These are phyloP conservation scores for Sporopachydermia lactativora DNA, from an alignment of 805 yeast genomes.

Conservation along the genomic window DNA sequence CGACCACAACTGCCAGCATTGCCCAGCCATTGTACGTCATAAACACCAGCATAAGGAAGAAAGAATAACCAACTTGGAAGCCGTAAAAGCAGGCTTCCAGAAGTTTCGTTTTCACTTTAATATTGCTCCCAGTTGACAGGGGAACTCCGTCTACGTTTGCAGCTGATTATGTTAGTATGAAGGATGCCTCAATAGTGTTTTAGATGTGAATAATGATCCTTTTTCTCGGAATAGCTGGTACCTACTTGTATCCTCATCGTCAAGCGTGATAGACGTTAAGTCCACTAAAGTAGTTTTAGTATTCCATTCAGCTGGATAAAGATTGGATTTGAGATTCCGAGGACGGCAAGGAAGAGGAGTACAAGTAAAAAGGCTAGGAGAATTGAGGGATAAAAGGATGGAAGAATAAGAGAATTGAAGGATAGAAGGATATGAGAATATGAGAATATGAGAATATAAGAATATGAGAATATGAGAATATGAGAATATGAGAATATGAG, in stretches of 20 bases:
- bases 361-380: no score
- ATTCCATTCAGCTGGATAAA: no score
- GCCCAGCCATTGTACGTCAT: slow-evolving; percentile 85
- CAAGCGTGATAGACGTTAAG: slow-evolving; percentile 8
- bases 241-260: slow-evolving; percentile 6
- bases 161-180: slow-evolving; percentile 3
- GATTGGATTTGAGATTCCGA: slow-evolving; percentile 3
- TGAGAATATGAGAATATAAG: no score
- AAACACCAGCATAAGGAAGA: slow-evolving; percentile 40
- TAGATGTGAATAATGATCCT: slow-evolving; percentile 3
- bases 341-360: no score
- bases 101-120: slow-evolving; percentile 10
- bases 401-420: no score
- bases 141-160: slow-evolving; percentile 6
- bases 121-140: neutral
- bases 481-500: no score
- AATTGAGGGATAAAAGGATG: no score
- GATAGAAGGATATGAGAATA: no score
- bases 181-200: slow-evolving; percentile 6
- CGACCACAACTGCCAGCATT: slow-evolving; percentile 57
- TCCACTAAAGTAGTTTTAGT: neutral
- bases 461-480: no score
- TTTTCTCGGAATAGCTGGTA: slow-evolving; percentile 4
- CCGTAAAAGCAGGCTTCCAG: slow-evolving; percentile 38
- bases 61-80: slow-evolving; percentile 53